These are phyloP conservation scores for Russula sp. DNA, from an alignment of 768 basidiomycete genomes.

Conservation along the genomic window DNA sequence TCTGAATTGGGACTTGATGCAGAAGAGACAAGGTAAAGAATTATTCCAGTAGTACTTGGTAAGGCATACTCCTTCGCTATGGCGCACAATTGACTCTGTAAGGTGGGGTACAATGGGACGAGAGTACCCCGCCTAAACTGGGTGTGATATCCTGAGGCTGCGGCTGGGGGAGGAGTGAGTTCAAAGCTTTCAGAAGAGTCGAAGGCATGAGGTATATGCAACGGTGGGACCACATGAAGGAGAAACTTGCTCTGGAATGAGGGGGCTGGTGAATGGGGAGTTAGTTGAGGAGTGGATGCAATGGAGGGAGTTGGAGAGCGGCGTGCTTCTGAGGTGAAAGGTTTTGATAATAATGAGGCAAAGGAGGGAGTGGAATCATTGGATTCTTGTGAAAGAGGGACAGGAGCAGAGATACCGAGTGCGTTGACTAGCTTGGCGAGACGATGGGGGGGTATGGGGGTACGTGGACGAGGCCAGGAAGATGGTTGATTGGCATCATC, in stretches of 20 bases:
- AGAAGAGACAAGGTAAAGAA: conserved; percentile 69
- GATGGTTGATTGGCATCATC: conserved; percentile 14
- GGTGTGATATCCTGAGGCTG: conserved; percentile 68
- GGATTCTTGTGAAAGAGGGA: conserved; percentile 42
- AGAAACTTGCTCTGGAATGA: conserved; percentile 59
- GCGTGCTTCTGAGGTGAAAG: conserved; percentile 24
- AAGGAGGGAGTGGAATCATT: conserved; percentile 3
- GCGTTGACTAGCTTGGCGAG: conserved; percentile 83
- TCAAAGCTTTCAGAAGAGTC: conserved; percentile 39
- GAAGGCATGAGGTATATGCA: conserved; percentile 61
- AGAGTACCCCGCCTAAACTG: conserved; percentile 83
- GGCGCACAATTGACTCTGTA: conserved; percentile 76
- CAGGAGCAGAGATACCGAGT: conserved; percentile 70
- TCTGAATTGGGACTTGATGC: conserved; percentile 23
- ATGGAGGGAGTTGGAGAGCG: conserved; percentile 36
- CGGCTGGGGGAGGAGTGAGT: conserved; percentile 45
- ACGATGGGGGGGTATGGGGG: conserved; percentile 68
- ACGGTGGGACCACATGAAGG: conserved; percentile 79
- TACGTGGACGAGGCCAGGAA: conserved; percentile 59
- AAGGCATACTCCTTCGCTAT: conserved; percentile 93
- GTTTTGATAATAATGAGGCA: conserved; percentile 1
- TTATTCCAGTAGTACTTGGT: conserved; percentile 76
- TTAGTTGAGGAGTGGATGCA: conserved; percentile 36
- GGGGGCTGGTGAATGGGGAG: conserved; percentile 31
- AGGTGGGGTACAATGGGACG: conserved; percentile 75